These are phyloP conservation scores for Millerozyma acaciae DNA, from an alignment of 805 yeast genomes.

Conservation along the genomic window DNA sequence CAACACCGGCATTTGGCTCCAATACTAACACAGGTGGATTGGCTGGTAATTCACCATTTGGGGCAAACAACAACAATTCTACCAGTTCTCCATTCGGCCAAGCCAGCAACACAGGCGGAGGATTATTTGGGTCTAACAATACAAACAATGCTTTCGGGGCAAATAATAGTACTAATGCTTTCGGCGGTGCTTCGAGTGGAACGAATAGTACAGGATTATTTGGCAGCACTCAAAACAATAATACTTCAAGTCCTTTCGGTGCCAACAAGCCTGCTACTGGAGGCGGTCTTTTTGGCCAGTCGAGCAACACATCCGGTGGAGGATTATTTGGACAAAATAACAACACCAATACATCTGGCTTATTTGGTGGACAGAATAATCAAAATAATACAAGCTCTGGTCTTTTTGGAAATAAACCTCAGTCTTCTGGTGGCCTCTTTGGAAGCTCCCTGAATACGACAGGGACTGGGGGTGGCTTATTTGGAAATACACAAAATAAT, in stretches of 20 bases:
- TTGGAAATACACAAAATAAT: conserved; percentile 13
- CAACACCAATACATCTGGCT: conserved; percentile 7
- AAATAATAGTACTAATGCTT: conserved; percentile 15
- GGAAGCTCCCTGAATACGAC: conserved; percentile 15
- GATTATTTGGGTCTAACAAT: conserved; percentile 9
- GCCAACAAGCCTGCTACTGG: conserved; percentile 20
- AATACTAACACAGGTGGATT: conserved; percentile 10
- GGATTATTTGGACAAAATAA: conserved; percentile 27
- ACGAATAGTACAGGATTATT: conserved; percentile 16
- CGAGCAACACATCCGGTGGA: conserved; percentile 13
- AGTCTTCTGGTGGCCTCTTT: conserved; percentile 26
- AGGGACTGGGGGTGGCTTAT: conserved; percentile 8
- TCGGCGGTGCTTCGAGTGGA: conserved; percentile 14
- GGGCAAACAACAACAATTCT: conserved; percentile 10
- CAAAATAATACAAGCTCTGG: conserved; percentile 10
- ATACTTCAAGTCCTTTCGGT: conserved; percentile 18
- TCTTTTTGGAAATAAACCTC: conserved; percentile 15
- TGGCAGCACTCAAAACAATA: conserved; percentile 14
- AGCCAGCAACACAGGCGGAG: conserved; percentile 9
- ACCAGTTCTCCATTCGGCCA: conserved; percentile 33
- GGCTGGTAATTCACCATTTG: conserved; percentile 9
- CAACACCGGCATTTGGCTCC: conserved; percentile 17
- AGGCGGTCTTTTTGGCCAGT: conserved; percentile 19
- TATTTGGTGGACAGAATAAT: conserved; percentile 11
- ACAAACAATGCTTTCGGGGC: conserved; percentile 34